Base-by-base conservation (phyloP, 345 rosid genomes). In the Corchorus capsularis region DNA sequence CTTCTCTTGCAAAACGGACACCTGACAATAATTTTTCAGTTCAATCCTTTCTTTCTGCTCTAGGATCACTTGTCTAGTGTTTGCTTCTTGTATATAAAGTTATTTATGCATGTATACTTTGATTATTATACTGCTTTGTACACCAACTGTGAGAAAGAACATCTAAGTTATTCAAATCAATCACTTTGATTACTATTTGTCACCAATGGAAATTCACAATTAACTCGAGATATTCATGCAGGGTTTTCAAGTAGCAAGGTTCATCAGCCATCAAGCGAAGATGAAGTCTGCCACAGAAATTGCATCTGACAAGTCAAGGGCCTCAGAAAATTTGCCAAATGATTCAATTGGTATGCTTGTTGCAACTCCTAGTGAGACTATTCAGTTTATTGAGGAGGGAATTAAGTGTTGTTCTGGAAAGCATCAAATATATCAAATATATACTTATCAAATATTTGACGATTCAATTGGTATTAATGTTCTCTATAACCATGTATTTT, bases 241-340 rank as follows among this genome's bases (percentile, higher is more conserved):
- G 95, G 86, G 82, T 71, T 89, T 89, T 69, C 83, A 78, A 19
- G 83, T 86, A 72, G 86, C 88, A 19, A 86, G 89, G 73, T 89
- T 86, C 56, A 84, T 91, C 37, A 80, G 88, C 62, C 88, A 87
- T 78, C 87, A 86, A 52, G 86, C 90, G 0, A 85, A 84, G 70
- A 80, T 89, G 73, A 85, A 86, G 72, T 83, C 86, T 60, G 77
- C 84, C n/a, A 79, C 78, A 85, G 79, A 80, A 34, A 87, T 85
- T 77, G 89, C 85, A 50, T 83, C 84, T 15, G 82, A 80, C 56
- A 80, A 86, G 69, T 76, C 86, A 75, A 87, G 83, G 79, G 81
- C 85, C 8, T 85, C 79, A 22, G 86, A 84, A 60, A 85, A 88
- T 53, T 82, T 83, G n/a, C 80, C 86, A 27, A 79, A 80, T 78